Conservation (phyloP, 345 rosid genomes). For the Citrus sinensis region DVS_A1.0 CM039169.1:13034001-13034500, state of each 20-base stretch:
- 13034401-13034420: conserved; percentile 29
- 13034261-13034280: neutral
- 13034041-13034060: neutral
- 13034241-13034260: no score
- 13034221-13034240: no score
- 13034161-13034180: neutral
- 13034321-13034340: conserved; percentile 90
- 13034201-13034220: neutral
- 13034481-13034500: conserved; percentile 95
- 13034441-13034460: neutral
- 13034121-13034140: neutral
- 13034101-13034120: neutral
- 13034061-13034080: neutral
- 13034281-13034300: conserved; percentile 72
- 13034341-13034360: conserved; percentile 75
- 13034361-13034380: conserved; percentile 95
- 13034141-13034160: neutral
- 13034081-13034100: neutral
- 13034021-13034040: neutral
- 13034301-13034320: conserved; percentile 79
- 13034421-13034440: conserved; percentile 15
- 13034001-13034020: neutral
- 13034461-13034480: conserved; percentile 10
- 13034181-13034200: neutral
- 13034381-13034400: conserved; percentile 99